phyloP scores from a whole-genome alignment of 768 basidiomycete species.

The Lactarius pseudohatsudake region DNA sequence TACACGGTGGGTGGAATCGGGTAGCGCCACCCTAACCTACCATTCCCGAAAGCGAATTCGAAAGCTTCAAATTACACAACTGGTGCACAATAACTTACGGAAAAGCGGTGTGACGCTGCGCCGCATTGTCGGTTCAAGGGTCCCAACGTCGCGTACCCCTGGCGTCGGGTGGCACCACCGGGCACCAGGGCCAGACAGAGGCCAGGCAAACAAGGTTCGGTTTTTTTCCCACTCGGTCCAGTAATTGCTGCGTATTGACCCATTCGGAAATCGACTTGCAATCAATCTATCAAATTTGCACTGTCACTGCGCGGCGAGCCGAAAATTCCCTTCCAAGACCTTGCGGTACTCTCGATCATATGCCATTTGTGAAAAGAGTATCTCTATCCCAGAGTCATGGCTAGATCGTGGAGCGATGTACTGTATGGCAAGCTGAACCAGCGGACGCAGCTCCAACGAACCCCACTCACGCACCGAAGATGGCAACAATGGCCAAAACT shows the following conservation, averaged over 20 bases:
- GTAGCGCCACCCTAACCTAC: conserved; percentile 1
- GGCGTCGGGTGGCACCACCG: conserved; percentile 1
- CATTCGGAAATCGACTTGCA: conserved; percentile 15
- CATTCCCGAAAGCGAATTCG: background rate
- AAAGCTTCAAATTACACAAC: background rate
- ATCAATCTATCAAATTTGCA: conserved; percentile 7
- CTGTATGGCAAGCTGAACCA: background rate
- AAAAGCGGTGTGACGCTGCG: conserved; percentile 3
- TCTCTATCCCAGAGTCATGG: background rate
- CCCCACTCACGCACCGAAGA: background rate
- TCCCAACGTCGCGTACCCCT: conserved; percentile 6
- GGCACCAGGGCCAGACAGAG: background rate
- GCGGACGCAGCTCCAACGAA: background rate
- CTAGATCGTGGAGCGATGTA: background rate
- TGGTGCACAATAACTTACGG: background rate
- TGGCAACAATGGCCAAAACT: conserved; percentile 4
- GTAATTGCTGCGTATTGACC: conserved; percentile 10
- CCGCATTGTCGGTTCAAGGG: conserved; percentile 5
- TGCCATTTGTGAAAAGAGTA: background rate
- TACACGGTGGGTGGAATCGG: conserved; percentile 3
- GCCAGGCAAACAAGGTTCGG: conserved; percentile 5
- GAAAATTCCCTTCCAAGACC: background rate
- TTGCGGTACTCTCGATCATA: background rate
- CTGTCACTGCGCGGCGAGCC: background rate
- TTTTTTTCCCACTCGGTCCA: background rate